phyloP scores from a whole-genome alignment of 805 yeast species.

The Saccharomycopsis sp. region DNA sequence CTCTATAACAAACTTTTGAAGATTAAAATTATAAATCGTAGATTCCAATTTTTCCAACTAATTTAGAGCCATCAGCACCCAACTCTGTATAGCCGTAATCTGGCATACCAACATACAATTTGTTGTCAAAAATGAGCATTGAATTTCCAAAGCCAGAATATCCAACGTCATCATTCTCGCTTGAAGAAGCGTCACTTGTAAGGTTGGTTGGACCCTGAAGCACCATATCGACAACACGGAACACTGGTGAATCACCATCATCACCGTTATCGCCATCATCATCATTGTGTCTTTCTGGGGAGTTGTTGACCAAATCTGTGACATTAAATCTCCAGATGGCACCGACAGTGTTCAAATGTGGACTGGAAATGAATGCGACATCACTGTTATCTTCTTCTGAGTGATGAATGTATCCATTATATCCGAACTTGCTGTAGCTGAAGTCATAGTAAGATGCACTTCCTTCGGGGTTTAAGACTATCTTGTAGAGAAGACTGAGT shows the following conservation, averaged over 20 bases:
- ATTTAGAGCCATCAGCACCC: slow-evolving; percentile 22
- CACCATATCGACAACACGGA: no score
- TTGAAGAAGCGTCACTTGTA: no score
- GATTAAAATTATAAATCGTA: background rate
- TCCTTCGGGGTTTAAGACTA: background rate
- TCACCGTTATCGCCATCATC: background rate
- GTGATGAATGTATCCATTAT: background rate
- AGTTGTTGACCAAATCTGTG: background rate
- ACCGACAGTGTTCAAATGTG: slow-evolving; percentile 4
- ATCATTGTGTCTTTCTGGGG: background rate
- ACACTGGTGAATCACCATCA: no score
- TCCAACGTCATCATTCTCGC: background rate
- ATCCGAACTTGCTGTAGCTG: slow-evolving; percentile 10
- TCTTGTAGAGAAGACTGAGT: slow-evolving; percentile 2
- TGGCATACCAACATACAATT: slow-evolving; percentile 33
- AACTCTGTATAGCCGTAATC: slow-evolving; percentile 29
- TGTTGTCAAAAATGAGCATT: background rate
- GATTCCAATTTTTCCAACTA: slow-evolving; percentile 28
- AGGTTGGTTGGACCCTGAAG: no score
- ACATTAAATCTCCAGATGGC: slow-evolving; percentile 7
- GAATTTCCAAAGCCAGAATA: slow-evolving; percentile 14
- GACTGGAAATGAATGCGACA: slow-evolving; percentile 3
- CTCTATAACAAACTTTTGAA: no score
- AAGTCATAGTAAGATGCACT: slow-evolving; percentile 1
- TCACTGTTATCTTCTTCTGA: background rate